Percentiles rank a stretch among this genome's conserved stretches.
Conservation (phyloP, 2,329 filamentous ascomycete genomes). For the Fusarium odoratissimum region DNA sequence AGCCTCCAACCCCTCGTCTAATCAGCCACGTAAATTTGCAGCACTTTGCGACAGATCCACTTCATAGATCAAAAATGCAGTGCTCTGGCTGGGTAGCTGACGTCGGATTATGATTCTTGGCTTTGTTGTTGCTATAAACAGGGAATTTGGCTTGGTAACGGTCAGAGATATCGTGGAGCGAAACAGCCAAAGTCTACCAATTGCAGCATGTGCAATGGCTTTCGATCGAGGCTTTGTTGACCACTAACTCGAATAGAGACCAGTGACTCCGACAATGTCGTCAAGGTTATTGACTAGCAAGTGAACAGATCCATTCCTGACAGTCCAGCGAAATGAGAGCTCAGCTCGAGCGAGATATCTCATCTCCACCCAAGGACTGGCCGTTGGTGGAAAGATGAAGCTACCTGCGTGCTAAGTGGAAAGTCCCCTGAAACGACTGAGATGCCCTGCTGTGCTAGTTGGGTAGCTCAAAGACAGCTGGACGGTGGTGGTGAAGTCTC, state of each 20-base stretch:
- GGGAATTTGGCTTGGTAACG: constrained; percentile 30
- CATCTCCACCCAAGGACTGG: constrained; percentile 31
- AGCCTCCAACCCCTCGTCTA: constrained; percentile 43
- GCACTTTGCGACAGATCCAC: constrained; percentile 25
- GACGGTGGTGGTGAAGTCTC: constrained; percentile 27
- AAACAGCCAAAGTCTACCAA: constrained; percentile 7
- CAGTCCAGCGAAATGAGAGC: constrained; percentile 29
- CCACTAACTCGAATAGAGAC: constrained; percentile 12
- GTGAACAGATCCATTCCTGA: constrained; percentile 25
- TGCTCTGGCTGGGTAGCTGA: constrained; percentile 25
- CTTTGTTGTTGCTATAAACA: constrained; percentile 32
- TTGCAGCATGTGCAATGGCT: constrained; percentile 8
- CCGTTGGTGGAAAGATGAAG: constrained; percentile 38
- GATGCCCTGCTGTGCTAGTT: constrained; percentile 32
- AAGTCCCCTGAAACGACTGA: constrained; percentile 37
- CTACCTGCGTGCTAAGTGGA: constrained; percentile 27
- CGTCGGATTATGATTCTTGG: constrained; percentile 33
- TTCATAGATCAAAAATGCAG: constrained; percentile 21
- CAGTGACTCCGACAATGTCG: constrained; percentile 6
- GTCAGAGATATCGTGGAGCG: constrained; percentile 28
- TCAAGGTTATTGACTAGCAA: constrained; percentile 24
- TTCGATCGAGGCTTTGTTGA: constrained; percentile 8
- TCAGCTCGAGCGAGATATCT: constrained; percentile 33
- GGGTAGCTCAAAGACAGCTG: constrained; percentile 17
- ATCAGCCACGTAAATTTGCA: constrained; percentile 44